These are phyloP conservation scores for Tricholoma bakamatsutake DNA, from an alignment of 768 basidiomycete species.

Conservation along the genomic window DNA sequence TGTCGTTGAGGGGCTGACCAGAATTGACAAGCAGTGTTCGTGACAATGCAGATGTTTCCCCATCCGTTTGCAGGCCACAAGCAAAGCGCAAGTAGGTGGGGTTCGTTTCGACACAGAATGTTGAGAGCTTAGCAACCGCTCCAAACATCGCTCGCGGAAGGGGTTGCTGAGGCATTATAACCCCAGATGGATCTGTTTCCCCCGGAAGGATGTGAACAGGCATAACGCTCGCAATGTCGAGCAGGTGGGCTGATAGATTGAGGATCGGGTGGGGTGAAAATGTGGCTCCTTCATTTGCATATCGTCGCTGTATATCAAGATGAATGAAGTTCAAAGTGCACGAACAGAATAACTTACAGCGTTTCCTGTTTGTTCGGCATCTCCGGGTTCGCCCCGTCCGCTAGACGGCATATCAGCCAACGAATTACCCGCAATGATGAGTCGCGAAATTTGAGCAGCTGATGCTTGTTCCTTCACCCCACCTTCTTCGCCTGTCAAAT, in stretches of 20 bases:
- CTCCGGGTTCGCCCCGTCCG: constrained; percentile 25
- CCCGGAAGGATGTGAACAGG: constrained; percentile 90
- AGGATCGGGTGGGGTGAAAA: constrained; percentile 75
- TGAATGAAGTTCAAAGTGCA: constrained; percentile 7
- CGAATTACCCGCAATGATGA: constrained; percentile 91
- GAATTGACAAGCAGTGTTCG: constrained; percentile 77
- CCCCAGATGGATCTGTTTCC: constrained; percentile 79
- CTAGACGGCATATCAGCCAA: constrained; percentile 43
- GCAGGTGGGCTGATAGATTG: constrained; percentile 61
- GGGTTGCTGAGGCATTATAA: constrained; percentile 89
- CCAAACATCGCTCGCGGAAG: constrained; percentile 92
- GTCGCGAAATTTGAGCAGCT: constrained; percentile 69
- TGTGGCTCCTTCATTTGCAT: constrained; percentile 55
- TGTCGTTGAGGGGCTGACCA: constrained; percentile 92
- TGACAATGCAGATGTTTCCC: constrained; percentile 20
- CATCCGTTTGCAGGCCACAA: constrained; percentile 22
- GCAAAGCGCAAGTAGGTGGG: constrained; percentile 77
- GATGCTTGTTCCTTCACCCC: constrained; percentile 55
- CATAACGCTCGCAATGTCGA: constrained; percentile 70
- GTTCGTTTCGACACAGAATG: constrained; percentile 81
- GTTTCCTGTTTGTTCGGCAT: constrained; percentile 43
- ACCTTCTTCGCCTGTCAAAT: constrained; percentile 80
- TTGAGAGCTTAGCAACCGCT: constrained; percentile 46
- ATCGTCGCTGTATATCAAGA: constrained; percentile 44
- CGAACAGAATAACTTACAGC: constrained; percentile 34